These are phyloP conservation scores for Musa acuminata DNA, from an alignment of 176 grass and related monocot genomes.

Conservation along the genomic window DNA sequence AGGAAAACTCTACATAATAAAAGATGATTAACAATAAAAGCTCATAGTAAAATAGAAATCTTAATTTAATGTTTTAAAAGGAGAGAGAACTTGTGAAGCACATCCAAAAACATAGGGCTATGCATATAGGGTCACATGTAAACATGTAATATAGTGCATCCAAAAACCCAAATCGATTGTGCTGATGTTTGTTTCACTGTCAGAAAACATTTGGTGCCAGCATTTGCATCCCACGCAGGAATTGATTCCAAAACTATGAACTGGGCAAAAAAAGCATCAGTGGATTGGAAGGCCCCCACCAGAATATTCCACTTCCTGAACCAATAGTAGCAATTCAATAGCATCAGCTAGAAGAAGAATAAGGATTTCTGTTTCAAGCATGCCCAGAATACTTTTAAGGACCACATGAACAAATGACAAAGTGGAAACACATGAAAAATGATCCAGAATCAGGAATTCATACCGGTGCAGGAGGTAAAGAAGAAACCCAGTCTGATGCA, in stretches of 20 bases:
- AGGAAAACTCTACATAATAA: too few species aligned
- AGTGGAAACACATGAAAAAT: not conserved
- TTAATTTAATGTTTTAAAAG: too few species aligned
- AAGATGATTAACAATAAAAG: too few species aligned
- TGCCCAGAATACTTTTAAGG: not conserved
- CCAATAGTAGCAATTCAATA: not conserved
- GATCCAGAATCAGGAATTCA: constrained; percentile 2
- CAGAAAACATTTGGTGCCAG: not conserved
- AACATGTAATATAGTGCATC: not conserved
- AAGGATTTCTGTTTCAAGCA: not conserved
- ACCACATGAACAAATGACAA: not conserved
- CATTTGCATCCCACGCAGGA: not conserved
- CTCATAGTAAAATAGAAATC: too few species aligned
- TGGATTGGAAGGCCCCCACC: constrained; percentile 50
- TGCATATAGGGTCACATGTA: not conserved
- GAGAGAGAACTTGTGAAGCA: too few species aligned
- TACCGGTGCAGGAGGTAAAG: constrained; percentile 70
- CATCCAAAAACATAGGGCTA: not conserved
- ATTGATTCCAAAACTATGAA: not conserved
- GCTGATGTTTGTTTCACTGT: not conserved
- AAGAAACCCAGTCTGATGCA: constrained; percentile 92
- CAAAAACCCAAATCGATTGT: not conserved
- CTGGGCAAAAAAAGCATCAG: constrained; percentile 4
- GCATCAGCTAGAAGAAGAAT: constrained; percentile 4
- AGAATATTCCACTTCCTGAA: constrained; percentile 92